phyloP scores from a whole-genome alignment of 2,329 filamentous ascomycete genomes.

The Xenosphaeropsis pyriputrescens region DNA sequence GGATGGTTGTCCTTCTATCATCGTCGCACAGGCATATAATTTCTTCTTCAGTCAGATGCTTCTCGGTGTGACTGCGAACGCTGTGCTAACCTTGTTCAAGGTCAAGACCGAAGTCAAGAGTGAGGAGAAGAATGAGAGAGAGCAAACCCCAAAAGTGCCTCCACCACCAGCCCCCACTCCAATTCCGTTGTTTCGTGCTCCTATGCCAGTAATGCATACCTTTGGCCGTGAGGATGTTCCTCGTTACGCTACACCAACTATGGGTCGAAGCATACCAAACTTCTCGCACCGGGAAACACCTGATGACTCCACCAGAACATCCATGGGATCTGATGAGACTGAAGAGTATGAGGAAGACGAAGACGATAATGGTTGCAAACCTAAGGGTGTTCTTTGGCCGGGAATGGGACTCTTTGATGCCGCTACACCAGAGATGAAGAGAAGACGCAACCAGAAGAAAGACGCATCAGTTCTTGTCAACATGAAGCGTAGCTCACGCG shows the following conservation, averaged over 20 bases:
- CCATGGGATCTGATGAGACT: not conserved
- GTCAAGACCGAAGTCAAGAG: too few species aligned
- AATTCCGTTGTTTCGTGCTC: slow-evolving; percentile 13
- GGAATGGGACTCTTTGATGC: slow-evolving; percentile 76
- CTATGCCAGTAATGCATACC: slow-evolving; percentile 17
- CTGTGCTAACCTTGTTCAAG: too few species aligned
- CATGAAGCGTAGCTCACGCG: slow-evolving; percentile 48
- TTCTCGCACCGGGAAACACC: slow-evolving; percentile 5
- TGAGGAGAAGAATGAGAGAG: too few species aligned
- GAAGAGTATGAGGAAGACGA: slow-evolving; percentile 1
- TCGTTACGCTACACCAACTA: slow-evolving; percentile 15
- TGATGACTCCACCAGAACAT: not conserved
- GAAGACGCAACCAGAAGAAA: slow-evolving; percentile 68
- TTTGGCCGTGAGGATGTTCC: slow-evolving; percentile 3
- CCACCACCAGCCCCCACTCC: too few species aligned
- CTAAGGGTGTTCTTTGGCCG: slow-evolving; percentile 63
- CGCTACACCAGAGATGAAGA: slow-evolving; percentile 57
- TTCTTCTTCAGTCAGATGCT: too few species aligned
- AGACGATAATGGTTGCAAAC: slow-evolving; percentile 7
- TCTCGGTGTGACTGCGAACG: too few species aligned
- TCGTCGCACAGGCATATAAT: too few species aligned
- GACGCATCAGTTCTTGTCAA: slow-evolving; percentile 53
- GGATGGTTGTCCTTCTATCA: too few species aligned
- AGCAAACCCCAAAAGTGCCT: too few species aligned
- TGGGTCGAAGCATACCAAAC: slow-evolving; percentile 11